Base-by-base conservation (phyloP, 2,329 filamentous ascomycete species). In the Periconia sp. region DNA sequence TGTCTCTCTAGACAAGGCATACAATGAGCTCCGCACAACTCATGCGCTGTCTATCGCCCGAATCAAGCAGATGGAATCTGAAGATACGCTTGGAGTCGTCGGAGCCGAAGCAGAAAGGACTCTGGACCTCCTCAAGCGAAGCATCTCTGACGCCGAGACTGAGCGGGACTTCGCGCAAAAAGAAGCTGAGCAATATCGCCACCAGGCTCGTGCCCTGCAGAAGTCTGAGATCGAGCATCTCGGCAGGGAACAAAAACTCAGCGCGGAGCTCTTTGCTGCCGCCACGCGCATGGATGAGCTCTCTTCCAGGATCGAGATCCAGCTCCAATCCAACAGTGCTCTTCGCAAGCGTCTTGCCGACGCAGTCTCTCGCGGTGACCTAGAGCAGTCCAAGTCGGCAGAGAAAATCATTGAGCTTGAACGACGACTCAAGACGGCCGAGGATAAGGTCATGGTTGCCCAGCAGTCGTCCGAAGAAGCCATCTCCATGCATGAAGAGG, bases 381-480 rank as follows among this genome's bases (percentile, higher is more conserved):
- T 80, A 22, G 89, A 94, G 58, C 92, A 95, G 66, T 85, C 86
- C 61, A 75, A 84, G 46, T 95, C 91, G 50, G 88, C 88, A 11
- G 79, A 84, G 38, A 87, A 89, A 59, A 96, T 99, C 66, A 89
- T 89, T 43, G 80, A 85, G 40, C 83, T 97, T 66, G 92, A 97
- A 67, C 81, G 81, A 49, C 87, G 85, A 44, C 85, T 99, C 43
- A 89, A 88, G 59, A 73, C 76, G 12, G 83, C 96, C 36, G 94
- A 97, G 66, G 92, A 97, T 48, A 83, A 87, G 57, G 82, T 99
- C 16, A 79, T 95, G 40, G 74, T 83, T 15, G 90, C 92, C 2
- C 92, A 97, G 69, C 86, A 89, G 43, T 82, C 87, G 15, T 92
- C 90, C 0, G 94, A 99, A 66, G 91, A 92, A 35, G 85, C 86